Base-by-base conservation (phyloP, 805 yeast genomes). In the Myxozyma neglecta region DNA sequence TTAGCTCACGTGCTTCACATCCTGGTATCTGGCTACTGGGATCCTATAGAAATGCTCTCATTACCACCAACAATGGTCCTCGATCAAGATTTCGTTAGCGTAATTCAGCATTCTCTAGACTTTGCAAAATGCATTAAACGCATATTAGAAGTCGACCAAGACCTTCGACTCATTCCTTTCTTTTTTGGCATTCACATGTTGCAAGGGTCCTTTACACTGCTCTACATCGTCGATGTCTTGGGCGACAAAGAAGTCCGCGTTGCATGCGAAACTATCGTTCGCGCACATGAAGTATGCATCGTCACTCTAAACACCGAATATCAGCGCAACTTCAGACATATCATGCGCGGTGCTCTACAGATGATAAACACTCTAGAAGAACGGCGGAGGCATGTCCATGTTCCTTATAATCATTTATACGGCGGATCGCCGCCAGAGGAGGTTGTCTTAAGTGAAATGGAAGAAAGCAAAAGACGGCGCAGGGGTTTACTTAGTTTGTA, bases 401-500 rank as follows among this genome's bases (percentile, higher is more conserved):
- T 57, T 16, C 61, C 64, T 16, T 58, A 60, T 29, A 60, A 56
- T 35, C 60, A 60, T 40, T 39, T 60, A 13, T 61, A 61, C 37
- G 62, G 62, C 18, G 65, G 62, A 3, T 51, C 58, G 13, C 65
- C 65, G n/a, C 65, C 65, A 0, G 53, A 57, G 40, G 65, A 57
- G 18, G 56, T 68, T 9, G 66, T 72, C 62, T 70, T 72, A 53
- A 58, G 64, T 1, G 64, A 63, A 36, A 53, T 66, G 29, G 67
- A 64, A 36, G 69, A 66, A 18, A 71, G 66, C 34, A 65, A 62
- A 7, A 61, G 71, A 10, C 63, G 71, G 29, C 70, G 71, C 48
- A 68, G 75, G 42, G 74, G 74, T 9, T 70, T 75, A 9, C 56
- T 76, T 16, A 70, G 69, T 16, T 70, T 76, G 35, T 76, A 75